A percentile compares a stretch with the other conserved stretches of the same genome.
These are phyloP conservation scores for Dicorynia guianensis DNA, from an alignment of 306 rosid genomes.

Conservation along the genomic window DNA sequence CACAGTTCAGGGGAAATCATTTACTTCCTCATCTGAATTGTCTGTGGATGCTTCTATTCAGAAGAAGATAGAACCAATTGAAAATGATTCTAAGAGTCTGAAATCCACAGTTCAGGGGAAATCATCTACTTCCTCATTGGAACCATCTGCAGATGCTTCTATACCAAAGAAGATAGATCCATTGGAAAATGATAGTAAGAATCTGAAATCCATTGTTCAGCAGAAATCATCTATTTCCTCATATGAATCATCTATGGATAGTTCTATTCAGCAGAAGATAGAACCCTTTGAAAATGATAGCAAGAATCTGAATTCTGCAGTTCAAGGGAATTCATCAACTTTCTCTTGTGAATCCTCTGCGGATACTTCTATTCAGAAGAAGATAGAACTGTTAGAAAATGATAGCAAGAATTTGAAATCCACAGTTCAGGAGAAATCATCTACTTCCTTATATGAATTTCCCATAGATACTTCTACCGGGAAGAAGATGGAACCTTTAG, in stretches of 20 bases:
- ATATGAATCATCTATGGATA: slow-evolving; percentile 5
- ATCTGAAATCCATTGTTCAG: slow-evolving; percentile 9
- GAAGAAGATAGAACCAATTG: slow-evolving; percentile 42
- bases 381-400: background rate
- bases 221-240: slow-evolving; percentile 25
- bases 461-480: slow-evolving; percentile 31
- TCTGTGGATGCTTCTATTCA: slow-evolving; percentile 32
- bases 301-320: too few relatives aligned
- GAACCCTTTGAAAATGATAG: too few relatives aligned
- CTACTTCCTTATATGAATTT: slow-evolving; percentile 16
- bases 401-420: slow-evolving; percentile 27
- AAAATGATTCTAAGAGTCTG: slow-evolving; percentile 2
- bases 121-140: background rate
- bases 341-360: too few relatives aligned
- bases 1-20: slow-evolving; percentile 30
- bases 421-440: slow-evolving; percentile 30
- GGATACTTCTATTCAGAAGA: too few relatives aligned
- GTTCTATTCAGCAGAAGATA: too few relatives aligned
- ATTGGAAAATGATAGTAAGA: slow-evolving; percentile 32
- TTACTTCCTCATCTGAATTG: slow-evolving; percentile 12
- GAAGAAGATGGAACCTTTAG: slow-evolving; percentile 31
- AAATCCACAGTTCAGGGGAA: background rate
- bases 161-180: background rate
- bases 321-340: too few relatives aligned
- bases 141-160: background rate